Base-by-base conservation (phyloP, 2,329 filamentous ascomycete species). In the Xylariaceae sp. region DNA sequence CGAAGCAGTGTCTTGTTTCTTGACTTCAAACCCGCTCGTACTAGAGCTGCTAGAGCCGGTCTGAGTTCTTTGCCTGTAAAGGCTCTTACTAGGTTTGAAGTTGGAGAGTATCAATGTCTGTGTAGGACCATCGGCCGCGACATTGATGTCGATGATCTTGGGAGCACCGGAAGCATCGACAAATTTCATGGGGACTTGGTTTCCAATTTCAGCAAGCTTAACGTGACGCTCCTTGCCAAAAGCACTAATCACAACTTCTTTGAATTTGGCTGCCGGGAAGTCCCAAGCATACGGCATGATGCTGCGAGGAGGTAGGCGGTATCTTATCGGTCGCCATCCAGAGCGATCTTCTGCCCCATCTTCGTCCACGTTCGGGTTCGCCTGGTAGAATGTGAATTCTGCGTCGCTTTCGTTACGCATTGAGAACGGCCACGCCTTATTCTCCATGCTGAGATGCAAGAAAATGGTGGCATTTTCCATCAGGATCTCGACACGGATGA, bases 261-360 rank as follows among this genome's bases (percentile, higher is more conserved):
- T 96, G 73, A 90, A 88, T 73, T 96, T 97, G n/a, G 91, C 92
- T 1, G 94, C 93, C 1, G 94, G 95, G 72, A 96, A 99, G 67
- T 99, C 95, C 94, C 94, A 99, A 1, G 94, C 93, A 65, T 99
- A 99, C 1, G 95, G 94, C 94, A 99, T 99, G 70, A 99, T 97
- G 70, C 93, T 97, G 54, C 94, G 82, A 12, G 93, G 86, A 2
- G 95, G 95, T 31, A 99, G 77, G 31, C 93, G 87, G 72, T 99
- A 99, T 48, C 90, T 82, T 56, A 99, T 90, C 2, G 91, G 92
- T 58, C 89, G 88, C 90, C 94, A 99, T 4, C 90, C 90, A 48
- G 89, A 92, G 51, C 86, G 78, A 64, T 97, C 89, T 61, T 90
- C 87, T 5, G 80, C 79, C 50, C 93, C 92, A 54, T 97, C 92